Evolutionary conservation across 345 rosid species (phyloP).

Genomic region (Citrus sinensis): DNA sequence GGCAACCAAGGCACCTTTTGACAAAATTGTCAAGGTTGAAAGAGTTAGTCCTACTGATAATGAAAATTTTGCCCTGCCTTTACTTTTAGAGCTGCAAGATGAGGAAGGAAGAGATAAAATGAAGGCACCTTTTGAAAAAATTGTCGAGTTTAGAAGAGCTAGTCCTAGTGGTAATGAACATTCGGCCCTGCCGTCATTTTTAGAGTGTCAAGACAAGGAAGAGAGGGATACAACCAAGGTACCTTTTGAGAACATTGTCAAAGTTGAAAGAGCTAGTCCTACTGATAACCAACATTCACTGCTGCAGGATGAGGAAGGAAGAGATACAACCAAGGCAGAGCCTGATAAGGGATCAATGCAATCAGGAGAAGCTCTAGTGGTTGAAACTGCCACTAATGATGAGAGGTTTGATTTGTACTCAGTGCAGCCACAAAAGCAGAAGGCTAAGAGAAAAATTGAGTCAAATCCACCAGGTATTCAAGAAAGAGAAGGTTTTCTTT

Average conservation of each 20-base stretch:
- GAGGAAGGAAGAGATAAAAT: no score
- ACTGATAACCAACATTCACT: no score
- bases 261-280: constrained; percentile 5
- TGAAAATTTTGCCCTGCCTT: no score
- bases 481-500: constrained; percentile 21
- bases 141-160: background rate
- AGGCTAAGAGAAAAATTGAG: constrained; percentile 26
- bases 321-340: constrained; percentile 17
- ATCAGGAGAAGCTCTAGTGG: constrained; percentile 10
- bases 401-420: constrained; percentile 24
- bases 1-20: constrained; percentile 14
- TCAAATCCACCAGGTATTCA: constrained; percentile 10
- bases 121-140: no score
- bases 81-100: no score
- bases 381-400: constrained; percentile 28
- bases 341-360: constrained; percentile 19
- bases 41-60: background rate
- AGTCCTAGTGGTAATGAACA: no score
- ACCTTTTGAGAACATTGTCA: no score
- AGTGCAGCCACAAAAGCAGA: constrained; percentile 22
- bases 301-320: background rate
- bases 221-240: constrained; percentile 14
- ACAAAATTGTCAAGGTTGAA: constrained; percentile 10
- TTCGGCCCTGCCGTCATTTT: no score
- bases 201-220: no score